Evolutionary conservation across 2,329 filamentous ascomycete species (phyloP).

Genomic region (Pestalotiopsis sp.): DNA sequence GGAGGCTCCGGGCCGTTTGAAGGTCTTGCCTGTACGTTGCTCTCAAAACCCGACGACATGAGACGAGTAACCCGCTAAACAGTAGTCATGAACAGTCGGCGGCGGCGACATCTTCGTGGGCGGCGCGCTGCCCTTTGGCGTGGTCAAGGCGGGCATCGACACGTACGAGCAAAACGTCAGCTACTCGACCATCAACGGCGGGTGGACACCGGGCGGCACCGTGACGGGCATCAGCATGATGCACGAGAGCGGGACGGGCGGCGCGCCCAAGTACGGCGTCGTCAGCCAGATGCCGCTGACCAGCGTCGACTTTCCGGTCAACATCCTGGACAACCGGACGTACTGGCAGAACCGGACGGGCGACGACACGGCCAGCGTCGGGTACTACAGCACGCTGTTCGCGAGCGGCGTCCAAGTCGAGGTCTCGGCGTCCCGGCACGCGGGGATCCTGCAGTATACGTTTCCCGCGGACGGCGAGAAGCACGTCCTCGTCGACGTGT

Average conservation of each 20-base stretch:
- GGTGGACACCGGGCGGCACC: conserved; percentile 8
- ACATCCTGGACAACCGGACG: conserved; percentile 11
- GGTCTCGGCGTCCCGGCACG: conserved; percentile 8
- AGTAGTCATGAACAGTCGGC: not conserved
- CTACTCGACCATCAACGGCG: conserved; percentile 9
- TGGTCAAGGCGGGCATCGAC: conserved; percentile 9
- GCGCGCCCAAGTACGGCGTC: conserved; percentile 7
- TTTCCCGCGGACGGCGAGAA: conserved; percentile 31
- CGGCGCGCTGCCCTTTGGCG: conserved; percentile 8
- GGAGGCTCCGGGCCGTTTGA: conserved; percentile 12
- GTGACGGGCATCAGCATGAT: conserved; percentile 14
- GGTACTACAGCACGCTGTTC: conserved; percentile 10
- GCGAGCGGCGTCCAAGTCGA: conserved; percentile 8
- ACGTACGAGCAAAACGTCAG: conserved; percentile 11
- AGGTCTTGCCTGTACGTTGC: conserved; percentile 9
- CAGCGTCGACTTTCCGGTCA: not conserved
- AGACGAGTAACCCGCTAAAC: not conserved
- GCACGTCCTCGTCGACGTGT: conserved; percentile 49
- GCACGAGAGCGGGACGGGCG: conserved; percentile 13
- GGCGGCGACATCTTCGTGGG: conserved; percentile 13
- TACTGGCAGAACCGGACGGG: conserved; percentile 11
- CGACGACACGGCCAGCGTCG: conserved; percentile 4
- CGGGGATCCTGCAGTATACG: conserved; percentile 13
- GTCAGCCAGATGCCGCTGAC: conserved; percentile 12
- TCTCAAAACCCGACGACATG: not conserved